Percentiles rank a stretch among this genome's conserved stretches.
Conservation (phyloP, 148 eudicot species). For the Arctostaphylos glauca region DNA sequence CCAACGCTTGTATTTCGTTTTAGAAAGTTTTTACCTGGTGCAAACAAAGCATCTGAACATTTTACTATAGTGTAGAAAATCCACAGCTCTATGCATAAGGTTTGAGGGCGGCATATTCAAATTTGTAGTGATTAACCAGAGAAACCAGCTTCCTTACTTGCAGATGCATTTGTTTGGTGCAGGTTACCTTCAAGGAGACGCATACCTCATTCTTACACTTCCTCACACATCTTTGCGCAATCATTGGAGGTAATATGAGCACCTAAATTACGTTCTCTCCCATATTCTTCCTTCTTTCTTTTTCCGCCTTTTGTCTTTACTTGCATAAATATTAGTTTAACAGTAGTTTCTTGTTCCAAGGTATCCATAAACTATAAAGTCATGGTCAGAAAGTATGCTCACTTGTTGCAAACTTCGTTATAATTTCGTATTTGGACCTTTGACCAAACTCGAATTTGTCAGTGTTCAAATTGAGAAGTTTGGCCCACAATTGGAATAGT, state of each 20-base stretch:
- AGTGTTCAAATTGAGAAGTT: background rate
- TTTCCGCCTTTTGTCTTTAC: background rate
- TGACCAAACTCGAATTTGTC: constrained; percentile 5
- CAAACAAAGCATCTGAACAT: background rate
- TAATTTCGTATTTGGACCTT: background rate
- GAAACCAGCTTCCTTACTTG: background rate
- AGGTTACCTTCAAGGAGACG: constrained; percentile 78
- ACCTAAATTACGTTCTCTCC: background rate
- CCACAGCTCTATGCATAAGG: background rate
- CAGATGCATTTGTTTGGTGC: constrained; percentile 19
- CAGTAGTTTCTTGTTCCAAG: background rate
- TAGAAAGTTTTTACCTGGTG: background rate
- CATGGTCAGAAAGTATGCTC: background rate
- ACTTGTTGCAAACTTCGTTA: background rate
- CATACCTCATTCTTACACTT: constrained; percentile 73
- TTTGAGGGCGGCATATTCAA: background rate
- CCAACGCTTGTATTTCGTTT: background rate
- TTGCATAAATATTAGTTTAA: background rate
- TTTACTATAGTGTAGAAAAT: background rate
- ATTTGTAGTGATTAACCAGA: background rate
- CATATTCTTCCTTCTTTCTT: background rate
- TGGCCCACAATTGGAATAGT: background rate
- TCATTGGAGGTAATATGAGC: constrained; percentile 69
- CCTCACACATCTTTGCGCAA: constrained; percentile 84
- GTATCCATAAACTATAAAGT: background rate